phyloP scores from a whole-genome alignment of 1,284 basidiomycete genomes.

The Lentinula novae-zelandiae region DNA sequence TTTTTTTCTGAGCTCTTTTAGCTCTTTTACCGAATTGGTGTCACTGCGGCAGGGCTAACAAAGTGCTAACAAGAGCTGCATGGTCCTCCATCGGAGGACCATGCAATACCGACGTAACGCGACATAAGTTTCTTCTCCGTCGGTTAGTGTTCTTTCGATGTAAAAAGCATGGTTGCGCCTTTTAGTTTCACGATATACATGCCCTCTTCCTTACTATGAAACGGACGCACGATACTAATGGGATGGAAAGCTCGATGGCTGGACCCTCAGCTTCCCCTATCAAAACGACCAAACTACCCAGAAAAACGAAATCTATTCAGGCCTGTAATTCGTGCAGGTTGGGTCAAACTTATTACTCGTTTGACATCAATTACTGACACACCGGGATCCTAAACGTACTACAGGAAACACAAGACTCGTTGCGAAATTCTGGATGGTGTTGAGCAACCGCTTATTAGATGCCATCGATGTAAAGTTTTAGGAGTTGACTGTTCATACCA shows the following conservation, averaged over 20 bases:
- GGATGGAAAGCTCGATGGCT: not conserved
- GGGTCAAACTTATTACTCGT: too few relatives aligned
- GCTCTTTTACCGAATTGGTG: not conserved
- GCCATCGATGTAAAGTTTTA: constrained; percentile 40
- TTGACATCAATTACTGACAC: too few relatives aligned
- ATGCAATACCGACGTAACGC: not conserved
- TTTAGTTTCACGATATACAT: not conserved
- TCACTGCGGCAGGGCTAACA: not conserved
- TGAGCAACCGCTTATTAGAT: constrained; percentile 26
- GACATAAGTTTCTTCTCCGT: not conserved
- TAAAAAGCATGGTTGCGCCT: not conserved
- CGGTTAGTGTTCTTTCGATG: not conserved
- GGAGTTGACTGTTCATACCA: constrained; percentile 36
- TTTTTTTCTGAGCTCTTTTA: not conserved
- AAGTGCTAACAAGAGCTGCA: not conserved
- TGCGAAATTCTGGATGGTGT: constrained; percentile 38
- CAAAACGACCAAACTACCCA: not conserved
- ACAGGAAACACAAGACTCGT: constrained; percentile 38
- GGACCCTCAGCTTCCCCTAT: not conserved
- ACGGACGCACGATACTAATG: not conserved
- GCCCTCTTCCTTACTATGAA: not conserved
- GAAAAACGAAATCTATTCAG: not conserved
- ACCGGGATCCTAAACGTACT: too few relatives aligned
- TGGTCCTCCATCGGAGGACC: not conserved
- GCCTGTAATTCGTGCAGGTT: not conserved